phyloP scores from a whole-genome alignment of 192 early-diverging fungal species.

The Coemansia sp. region DNA sequence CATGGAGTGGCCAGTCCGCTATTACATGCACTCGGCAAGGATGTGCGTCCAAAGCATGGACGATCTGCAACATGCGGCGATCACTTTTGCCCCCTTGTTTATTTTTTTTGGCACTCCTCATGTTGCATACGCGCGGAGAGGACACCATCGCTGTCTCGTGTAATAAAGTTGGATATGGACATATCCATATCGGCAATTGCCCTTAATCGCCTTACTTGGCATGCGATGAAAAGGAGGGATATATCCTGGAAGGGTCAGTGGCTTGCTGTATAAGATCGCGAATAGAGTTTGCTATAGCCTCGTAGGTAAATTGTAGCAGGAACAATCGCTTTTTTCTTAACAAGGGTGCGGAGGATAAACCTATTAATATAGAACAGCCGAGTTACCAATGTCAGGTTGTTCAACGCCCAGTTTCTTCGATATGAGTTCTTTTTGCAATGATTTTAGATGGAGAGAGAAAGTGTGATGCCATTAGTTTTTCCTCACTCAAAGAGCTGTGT shows the following conservation, averaged over 20 bases:
- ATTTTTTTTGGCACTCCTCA: not conserved
- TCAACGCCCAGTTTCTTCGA: not conserved
- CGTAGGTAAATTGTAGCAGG: not conserved
- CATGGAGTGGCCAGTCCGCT: not conserved
- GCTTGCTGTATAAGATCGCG: not conserved
- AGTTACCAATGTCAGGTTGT: not conserved
- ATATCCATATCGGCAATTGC: not conserved
- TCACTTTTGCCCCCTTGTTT: not conserved
- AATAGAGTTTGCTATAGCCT: not conserved
- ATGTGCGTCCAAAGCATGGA: constrained; percentile 8
- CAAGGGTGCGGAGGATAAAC: not conserved
- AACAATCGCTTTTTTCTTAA: not conserved
- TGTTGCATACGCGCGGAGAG: not conserved
- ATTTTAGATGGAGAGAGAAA: not conserved
- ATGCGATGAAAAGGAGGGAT: not conserved
- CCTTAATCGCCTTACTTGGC: not conserved
- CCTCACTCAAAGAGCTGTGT: not conserved
- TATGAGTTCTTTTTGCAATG: not conserved
- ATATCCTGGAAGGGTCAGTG: not conserved
- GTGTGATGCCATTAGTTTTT: not conserved
- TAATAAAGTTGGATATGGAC: not conserved
- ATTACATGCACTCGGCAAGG: not conserved
- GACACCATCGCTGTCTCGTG: not conserved
- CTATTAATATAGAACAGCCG: not conserved
- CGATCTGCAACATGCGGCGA: constrained; percentile 1